phyloP scores from a whole-genome alignment of 495 filamentous ascomycete species.

The Penicillium waksmanii region DNA sequence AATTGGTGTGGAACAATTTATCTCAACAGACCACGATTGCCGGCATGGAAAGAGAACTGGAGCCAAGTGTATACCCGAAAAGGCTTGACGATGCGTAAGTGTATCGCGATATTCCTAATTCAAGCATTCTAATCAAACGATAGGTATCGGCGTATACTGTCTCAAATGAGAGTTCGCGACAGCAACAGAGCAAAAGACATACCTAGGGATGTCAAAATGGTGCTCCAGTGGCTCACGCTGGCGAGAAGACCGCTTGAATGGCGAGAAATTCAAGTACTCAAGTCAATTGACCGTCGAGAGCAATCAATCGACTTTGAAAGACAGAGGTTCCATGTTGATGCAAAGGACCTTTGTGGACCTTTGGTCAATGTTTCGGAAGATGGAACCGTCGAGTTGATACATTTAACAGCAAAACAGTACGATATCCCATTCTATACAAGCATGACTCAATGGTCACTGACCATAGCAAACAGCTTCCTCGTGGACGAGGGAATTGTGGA shows the following conservation, averaged over 20 bases:
- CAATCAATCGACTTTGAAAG: constrained; percentile 5
- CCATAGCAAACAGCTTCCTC: constrained; percentile 3
- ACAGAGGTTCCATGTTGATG: background rate
- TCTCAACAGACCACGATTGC: constrained; percentile 1
- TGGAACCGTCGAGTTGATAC: constrained; percentile 8
- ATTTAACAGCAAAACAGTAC: constrained; percentile 11
- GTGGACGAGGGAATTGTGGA: constrained; percentile 7
- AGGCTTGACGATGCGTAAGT: background rate
- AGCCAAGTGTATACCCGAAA: constrained; percentile 3
- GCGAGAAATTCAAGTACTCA: constrained; percentile 11
- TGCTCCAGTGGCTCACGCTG: background rate
- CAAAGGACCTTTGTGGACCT: constrained; percentile 8
- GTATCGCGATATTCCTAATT: background rate
- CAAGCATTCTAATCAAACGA: background rate
- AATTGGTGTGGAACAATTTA: background rate
- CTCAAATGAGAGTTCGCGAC: background rate
- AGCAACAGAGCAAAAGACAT: background rate
- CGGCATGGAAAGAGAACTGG: background rate
- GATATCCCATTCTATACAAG: background rate
- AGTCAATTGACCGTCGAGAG: background rate
- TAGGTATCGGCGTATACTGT: background rate
- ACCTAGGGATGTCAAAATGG: background rate
- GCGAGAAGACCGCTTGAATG: background rate
- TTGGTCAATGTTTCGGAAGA: constrained; percentile 5
- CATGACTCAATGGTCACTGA: too few species aligned